Conservation (phyloP, 441 rosid genomes). For the Gossypium lobatum region DNA sequence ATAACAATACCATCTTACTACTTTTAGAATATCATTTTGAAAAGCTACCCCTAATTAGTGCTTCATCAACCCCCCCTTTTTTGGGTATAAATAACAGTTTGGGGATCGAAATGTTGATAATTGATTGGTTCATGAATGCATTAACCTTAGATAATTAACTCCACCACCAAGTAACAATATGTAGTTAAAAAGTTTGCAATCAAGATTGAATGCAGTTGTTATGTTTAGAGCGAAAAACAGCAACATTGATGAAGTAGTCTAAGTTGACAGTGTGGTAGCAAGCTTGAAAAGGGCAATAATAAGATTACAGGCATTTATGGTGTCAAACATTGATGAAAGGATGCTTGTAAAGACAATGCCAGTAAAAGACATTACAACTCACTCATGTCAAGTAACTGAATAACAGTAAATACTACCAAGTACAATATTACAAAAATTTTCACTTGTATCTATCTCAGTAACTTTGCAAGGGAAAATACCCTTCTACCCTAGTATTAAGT, state of each 20-base stretch:
- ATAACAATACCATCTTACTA: background rate
- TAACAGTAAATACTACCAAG: background rate
- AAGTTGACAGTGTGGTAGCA: conserved; percentile 20
- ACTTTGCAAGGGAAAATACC: background rate
- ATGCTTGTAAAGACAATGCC: conserved; percentile 10
- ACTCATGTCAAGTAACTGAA: background rate
- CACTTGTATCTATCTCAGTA: background rate
- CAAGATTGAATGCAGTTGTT: too few relatives aligned
- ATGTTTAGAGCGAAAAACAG: background rate
- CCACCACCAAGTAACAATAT: too few relatives aligned
- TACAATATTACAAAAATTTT: background rate
- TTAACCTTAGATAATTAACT: too few relatives aligned
- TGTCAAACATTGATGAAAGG: conserved; percentile 13
- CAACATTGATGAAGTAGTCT: background rate
- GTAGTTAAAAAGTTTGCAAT: background rate
- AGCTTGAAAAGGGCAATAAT: conserved; percentile 29
- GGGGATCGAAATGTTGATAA: too few relatives aligned
- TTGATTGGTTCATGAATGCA: too few relatives aligned
- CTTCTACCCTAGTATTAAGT: background rate
- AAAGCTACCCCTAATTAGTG: too few relatives aligned
- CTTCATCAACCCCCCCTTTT: too few relatives aligned
- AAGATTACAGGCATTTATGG: conserved; percentile 32
- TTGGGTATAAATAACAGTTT: too few relatives aligned
- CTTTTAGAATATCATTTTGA: too few relatives aligned
- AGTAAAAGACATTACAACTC: background rate